A percentile compares a stretch with the other conserved stretches of the same genome.
Conservation (phyloP, 164 flowering plant species). For the Kingdonia uniflora region DNA sequence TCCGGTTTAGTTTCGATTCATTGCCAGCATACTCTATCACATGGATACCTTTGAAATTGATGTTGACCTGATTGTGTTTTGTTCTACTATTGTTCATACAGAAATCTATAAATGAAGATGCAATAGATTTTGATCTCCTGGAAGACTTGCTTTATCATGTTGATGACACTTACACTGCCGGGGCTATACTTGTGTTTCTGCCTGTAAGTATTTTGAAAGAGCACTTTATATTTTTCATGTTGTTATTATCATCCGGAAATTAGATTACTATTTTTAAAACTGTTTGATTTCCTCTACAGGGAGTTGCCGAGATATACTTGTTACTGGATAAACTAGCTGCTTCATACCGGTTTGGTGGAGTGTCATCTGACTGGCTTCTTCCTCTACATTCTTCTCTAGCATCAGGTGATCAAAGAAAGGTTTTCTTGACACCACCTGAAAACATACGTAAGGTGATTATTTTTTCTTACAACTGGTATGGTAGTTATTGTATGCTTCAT, state of each 20-base stretch:
- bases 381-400: slow-evolving; percentile 84
- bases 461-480: neutral
- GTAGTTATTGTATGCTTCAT: no score
- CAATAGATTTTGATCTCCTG: slow-evolving; percentile 85
- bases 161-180: slow-evolving; percentile 65
- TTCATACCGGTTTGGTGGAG: slow-evolving; percentile 69
- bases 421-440: slow-evolving; percentile 58
- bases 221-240: neutral
- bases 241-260: no score
- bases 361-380: slow-evolving; percentile 74
- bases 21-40: no score
- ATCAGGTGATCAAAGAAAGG: slow-evolving; percentile 70
- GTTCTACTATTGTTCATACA: slow-evolving; percentile 18
- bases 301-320: slow-evolving; percentile 64
- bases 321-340: slow-evolving; percentile 61
- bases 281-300: slow-evolving; percentile 27
- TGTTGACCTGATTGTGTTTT: no score
- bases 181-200: slow-evolving; percentile 78
- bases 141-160: slow-evolving; percentile 72
- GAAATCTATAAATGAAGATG: slow-evolving; percentile 82
- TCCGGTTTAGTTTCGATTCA: no score
- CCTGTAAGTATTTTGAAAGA: slow-evolving; percentile 40
- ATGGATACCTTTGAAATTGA: no score
- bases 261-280: no score
- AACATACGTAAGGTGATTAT: slow-evolving; percentile 61